Evolutionary conservation across 192 early-diverging fungal genomes (phyloP).

Genomic region (Spizellomyces punctatus): DNA sequence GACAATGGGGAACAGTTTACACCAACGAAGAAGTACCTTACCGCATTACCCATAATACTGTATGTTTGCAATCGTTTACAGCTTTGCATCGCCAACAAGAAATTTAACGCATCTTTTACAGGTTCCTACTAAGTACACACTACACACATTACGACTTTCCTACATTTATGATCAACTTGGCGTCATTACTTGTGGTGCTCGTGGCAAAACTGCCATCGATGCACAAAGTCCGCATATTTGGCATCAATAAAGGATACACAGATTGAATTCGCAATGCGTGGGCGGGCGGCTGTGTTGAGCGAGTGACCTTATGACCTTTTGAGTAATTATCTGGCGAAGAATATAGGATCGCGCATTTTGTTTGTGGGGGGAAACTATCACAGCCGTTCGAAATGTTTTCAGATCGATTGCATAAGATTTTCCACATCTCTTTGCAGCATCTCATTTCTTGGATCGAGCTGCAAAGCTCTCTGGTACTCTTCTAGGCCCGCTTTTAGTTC

Average conservation of each 20-base stretch:
- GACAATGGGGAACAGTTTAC: constrained; percentile 97
- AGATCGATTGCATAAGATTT: too few species aligned
- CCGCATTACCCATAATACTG: constrained; percentile 90
- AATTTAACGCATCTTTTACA: constrained; percentile 24
- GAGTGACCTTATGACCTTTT: too few species aligned
- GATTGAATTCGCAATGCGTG: constrained; percentile 12
- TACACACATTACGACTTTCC: constrained; percentile 93
- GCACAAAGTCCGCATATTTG: constrained; percentile 88
- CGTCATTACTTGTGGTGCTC: constrained; percentile 78
- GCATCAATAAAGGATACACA: constrained; percentile 68
- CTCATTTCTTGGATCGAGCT: constrained; percentile 60
- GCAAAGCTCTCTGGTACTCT: constrained; percentile 61
- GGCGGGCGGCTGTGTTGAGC: too few species aligned
- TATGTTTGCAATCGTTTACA: constrained; percentile 54
- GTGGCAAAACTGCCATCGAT: constrained; percentile 89
- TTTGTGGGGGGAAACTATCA: too few species aligned
- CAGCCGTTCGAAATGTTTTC: too few species aligned
- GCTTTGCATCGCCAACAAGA: background rate
- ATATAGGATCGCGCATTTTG: too few species aligned
- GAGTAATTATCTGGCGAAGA: too few species aligned
- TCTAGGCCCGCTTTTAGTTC: constrained; percentile 56
- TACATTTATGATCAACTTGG: constrained; percentile 91
- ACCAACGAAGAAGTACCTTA: constrained; percentile 96
- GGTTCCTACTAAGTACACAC: constrained; percentile 92
- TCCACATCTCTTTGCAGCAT: constrained; percentile 32